Percentiles rank a stretch among this genome's conserved stretches.
These are phyloP conservation scores for Boletus pseudo-olivaceus DNA, from an alignment of 768 basidiomycete species.

Conservation along the genomic window DNA sequence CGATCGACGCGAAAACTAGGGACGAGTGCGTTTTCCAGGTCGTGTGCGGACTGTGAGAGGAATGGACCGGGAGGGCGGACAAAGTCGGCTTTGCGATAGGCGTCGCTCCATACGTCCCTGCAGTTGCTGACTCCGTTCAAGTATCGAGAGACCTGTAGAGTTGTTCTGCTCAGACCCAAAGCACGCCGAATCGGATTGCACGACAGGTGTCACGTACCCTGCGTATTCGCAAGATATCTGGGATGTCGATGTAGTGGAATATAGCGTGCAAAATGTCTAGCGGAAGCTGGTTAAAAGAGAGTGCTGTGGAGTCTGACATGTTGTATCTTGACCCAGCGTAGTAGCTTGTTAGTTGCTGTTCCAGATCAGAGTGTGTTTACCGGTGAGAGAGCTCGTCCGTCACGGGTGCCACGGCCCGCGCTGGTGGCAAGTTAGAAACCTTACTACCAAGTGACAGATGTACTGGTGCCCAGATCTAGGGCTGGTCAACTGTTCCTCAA, in stretches of 20 bases:
- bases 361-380: background rate
- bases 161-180: background rate
- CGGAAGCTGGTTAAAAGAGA: constrained; percentile 11
- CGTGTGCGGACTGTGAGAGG: constrained; percentile 8
- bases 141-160: constrained; percentile 10
- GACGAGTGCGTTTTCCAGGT: constrained; percentile 15
- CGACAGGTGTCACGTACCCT: constrained; percentile 7
- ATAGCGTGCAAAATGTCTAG: constrained; percentile 9
- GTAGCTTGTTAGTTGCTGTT: background rate
- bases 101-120: constrained; percentile 15
- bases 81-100: constrained; percentile 13
- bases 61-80: constrained; percentile 19
- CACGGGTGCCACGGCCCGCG: background rate
- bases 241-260: constrained; percentile 14
- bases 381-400: background rate
- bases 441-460: too few species aligned
- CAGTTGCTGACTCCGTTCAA: constrained; percentile 2
- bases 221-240: constrained; percentile 17
- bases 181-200: background rate
- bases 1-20: constrained; percentile 5
- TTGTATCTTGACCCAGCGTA: background rate
- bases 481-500: too few species aligned
- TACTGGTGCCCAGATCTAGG: too few species aligned
- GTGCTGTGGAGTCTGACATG: background rate
- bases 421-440: too few species aligned